Evolutionary conservation across 495 filamentous ascomycete genomes (phyloP), one percentile per base, ranked within the genome.

Genomic region (Aspergillus biplanus): DNA sequence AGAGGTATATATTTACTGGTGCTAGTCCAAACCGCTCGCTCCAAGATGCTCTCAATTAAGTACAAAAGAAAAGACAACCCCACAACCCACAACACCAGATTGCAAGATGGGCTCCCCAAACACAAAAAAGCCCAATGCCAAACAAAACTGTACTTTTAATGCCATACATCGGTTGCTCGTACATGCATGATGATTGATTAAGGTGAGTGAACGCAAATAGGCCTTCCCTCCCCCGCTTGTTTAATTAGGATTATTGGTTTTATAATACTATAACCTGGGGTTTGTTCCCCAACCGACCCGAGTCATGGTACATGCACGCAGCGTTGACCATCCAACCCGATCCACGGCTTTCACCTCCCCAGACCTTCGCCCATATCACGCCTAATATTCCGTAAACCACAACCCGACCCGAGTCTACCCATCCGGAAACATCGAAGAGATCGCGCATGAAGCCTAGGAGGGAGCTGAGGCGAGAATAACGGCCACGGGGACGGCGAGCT

Each of bases 251-350:
- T 27, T 27, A 27, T 27, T 27, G 21, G 2, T 11, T 44, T 58
- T 67, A 82, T 52, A 82, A 59, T n/a, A 66, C 63, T 59, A 89
- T 82, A n/a, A 91, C 80, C 70, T 88, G 83, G 5, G 87, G 82
- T 52, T 76, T 73, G 69, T 91, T 92, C 13, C 79, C 75, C 62
- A 95, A 70, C 66, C 81, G 82, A 5, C 88, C 89, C 9, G 85
- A 89, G 56, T 84, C 86, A 12, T 83, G 80, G 72, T 89, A 85
- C 79, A 90, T 89, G 67, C 91, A 83, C 1, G 90, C 83, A 3
- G 91, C 91, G 75, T 96, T 96, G 8, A 94, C 84, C 84, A 95
- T 80, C 69, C 91, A 72, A 0, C 80, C 82, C 21, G 83, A 85
- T 27, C 63, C 72, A 47, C 61, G 61, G 49, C 77, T 79, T 69